These are phyloP conservation scores for Abrus pulchellus DNA, from an alignment of 306 rosid genomes.

Conservation along the genomic window DNA sequence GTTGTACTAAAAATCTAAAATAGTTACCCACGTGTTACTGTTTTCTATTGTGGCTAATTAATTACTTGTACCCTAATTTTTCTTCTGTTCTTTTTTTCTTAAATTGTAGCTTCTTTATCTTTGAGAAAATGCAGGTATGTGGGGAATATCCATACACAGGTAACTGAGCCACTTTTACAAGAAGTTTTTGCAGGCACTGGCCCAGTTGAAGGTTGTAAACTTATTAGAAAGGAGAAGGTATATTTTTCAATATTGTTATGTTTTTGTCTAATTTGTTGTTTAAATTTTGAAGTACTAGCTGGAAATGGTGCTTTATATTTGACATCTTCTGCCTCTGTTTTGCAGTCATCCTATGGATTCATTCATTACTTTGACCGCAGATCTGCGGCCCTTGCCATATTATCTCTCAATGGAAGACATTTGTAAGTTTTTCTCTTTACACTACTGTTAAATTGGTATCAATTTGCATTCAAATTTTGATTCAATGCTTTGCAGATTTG, in stretches of 20 bases:
- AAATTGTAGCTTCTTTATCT: constrained; percentile 59
- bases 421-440: constrained; percentile 66
- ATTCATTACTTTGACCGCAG: constrained; percentile 96
- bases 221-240: constrained; percentile 96
- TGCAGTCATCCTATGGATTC: constrained; percentile 98
- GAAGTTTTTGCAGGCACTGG: constrained; percentile 96
- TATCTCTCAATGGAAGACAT: constrained; percentile 96
- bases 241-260: constrained; percentile 23
- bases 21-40: constrained; percentile 17
- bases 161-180: constrained; percentile 97
- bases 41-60: constrained; percentile 38
- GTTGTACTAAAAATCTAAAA: neutral
- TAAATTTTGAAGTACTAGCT: constrained; percentile 25
- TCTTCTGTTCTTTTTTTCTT: constrained; percentile 56
- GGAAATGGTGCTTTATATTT: constrained; percentile 5
- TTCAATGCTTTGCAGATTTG: constrained; percentile 72
- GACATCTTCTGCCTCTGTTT: constrained; percentile 43
- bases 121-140: constrained; percentile 87
- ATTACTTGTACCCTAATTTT: constrained; percentile 47
- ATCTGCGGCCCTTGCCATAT: constrained; percentile 93
- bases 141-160: constrained; percentile 95
- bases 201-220: constrained; percentile 93
- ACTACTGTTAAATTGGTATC: constrained; percentile 27
- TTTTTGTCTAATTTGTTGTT: constrained; percentile 32
- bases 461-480: constrained; percentile 38